Percentiles rank a stretch among this genome's conserved stretches.
phyloP scores from a whole-genome alignment of 2,329 filamentous ascomycete species.

The Talaromyces sp. region DNA sequence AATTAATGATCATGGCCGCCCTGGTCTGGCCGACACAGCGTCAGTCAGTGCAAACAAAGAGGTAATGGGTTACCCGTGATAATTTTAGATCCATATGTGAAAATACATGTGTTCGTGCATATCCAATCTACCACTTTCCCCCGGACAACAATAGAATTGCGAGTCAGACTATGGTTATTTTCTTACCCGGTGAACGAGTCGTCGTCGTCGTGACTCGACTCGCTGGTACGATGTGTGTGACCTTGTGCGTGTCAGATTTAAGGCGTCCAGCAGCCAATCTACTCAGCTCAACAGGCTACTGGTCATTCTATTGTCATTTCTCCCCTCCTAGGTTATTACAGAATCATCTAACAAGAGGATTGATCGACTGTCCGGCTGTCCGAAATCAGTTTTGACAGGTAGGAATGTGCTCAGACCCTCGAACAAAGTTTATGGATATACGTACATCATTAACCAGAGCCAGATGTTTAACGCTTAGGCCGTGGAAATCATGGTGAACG shows the following conservation, averaged over 20 bases:
- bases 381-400: not conserved
- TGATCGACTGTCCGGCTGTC: not conserved
- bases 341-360: not conserved
- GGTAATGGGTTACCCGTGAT: not conserved
- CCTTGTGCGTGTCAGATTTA: not conserved
- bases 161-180: not conserved
- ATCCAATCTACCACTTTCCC: not conserved
- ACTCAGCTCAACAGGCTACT: not conserved
- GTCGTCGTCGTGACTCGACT: not conserved
- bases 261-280: not conserved
- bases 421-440: not conserved
- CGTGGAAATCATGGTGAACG: not conserved
- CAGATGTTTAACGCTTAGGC: not conserved
- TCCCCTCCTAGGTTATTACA: not conserved
- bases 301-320: not conserved
- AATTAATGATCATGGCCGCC: not conserved
- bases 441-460: not conserved
- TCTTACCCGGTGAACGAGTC: not conserved
- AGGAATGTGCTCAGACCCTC: slow-evolving; percentile 2
- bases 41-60: not conserved
- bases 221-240: not conserved
- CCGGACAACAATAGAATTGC: not conserved
- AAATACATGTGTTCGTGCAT: not conserved
- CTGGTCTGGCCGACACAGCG: not conserved
- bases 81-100: not conserved